Base-by-base conservation (phyloP, 345 rosid genomes). In the Hibiscus tridactylites region DNA sequence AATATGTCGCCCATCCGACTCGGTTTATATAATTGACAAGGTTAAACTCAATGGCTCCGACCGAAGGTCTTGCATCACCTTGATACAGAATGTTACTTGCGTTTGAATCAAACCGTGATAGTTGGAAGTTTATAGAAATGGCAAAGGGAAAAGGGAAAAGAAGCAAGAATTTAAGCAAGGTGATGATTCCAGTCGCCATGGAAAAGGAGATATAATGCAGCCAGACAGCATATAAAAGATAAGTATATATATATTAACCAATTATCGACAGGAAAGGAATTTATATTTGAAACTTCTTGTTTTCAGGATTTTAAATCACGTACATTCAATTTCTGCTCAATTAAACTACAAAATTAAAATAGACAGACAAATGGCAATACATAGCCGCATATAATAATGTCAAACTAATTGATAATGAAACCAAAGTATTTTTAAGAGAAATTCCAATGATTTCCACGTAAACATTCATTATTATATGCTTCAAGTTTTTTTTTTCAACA, bases 1-100 rank as follows among this genome's bases (percentile, higher is more conserved):
- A 67, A 47, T 77, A 80, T 13, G 81, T 72, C 28, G 73, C 83
- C 54, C 81, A 65, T 47, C 87, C 87, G 3, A 81, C 77, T 10
- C 71, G 85, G 57, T 62, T 24, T 2, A 47, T 4, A 42, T 79
- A 80, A 19, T 39, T 37, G 3, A 1, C n/a, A 9, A 65, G 56
- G 54, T 78, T 83, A n/a, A 81, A 69, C 31, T 83, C 81, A 49
- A 83, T 63, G 39, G 65, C 49, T 5, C 84, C 84, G 46, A 54
- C 73, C 15, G 26, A 58, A 54, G 79, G 49, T 42, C 4, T 50
- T 39, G 85, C 83, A 65, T 77, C 87, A 6, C 87, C 85, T 35
- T 79, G 75, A 47, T 80, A 80, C 29, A 65, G n/a, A 2, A 83
- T n/a, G 71, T 24, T 52, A 5, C 60, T 69, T 29, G 52, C 46